These are phyloP conservation scores for Bromus sterilis DNA, from an alignment of 176 grass and related monocot genomes.

Conservation along the genomic window DNA sequence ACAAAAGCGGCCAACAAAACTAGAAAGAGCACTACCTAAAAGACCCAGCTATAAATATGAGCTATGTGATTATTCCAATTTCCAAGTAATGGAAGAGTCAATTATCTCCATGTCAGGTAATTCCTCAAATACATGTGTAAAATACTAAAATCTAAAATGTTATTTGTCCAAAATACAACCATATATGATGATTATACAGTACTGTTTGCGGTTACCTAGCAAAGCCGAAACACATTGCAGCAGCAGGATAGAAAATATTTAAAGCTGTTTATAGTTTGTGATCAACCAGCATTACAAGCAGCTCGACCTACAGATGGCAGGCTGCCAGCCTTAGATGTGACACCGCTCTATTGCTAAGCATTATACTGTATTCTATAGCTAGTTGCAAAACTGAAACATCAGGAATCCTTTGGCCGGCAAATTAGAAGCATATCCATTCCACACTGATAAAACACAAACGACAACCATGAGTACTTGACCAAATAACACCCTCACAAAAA, in stretches of 20 bases:
- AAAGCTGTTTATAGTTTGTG: background rate
- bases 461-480: background rate
- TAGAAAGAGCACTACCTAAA: background rate
- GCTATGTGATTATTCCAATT: background rate
- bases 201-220: background rate
- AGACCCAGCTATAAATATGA: background rate
- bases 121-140: background rate
- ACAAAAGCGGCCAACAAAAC: background rate
- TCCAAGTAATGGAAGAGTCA: background rate
- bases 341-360: background rate
- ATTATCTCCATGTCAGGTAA: background rate
- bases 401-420: background rate
- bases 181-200: background rate
- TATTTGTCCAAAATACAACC: background rate
- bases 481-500: background rate
- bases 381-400: background rate
- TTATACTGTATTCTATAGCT: background rate
- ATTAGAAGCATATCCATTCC: background rate
- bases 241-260: background rate
- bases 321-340: background rate
- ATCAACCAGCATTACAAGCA: background rate
- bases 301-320: background rate
- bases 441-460: background rate
- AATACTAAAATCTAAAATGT: background rate
- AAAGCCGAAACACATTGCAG: background rate